Evolutionary conservation across 176 grass and related monocot genomes (phyloP), one percentile per base, ranked within the genome.

Genomic region (Aegilops tauschii): DNA sequence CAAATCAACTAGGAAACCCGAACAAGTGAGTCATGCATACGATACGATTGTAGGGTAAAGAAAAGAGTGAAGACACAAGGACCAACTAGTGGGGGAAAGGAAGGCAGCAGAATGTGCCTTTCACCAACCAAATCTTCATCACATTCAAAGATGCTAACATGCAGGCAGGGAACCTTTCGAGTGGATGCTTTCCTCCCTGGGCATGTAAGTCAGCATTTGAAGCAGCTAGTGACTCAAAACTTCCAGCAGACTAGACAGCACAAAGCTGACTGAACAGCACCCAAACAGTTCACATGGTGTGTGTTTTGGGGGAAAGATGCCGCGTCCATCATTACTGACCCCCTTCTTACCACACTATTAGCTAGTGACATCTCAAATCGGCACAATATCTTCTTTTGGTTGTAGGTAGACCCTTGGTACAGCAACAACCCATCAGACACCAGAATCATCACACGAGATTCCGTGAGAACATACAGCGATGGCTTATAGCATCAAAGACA

Each of bases 101-200:
- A 87, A 82, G n/a, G 64, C 31, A 66, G 29, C 79, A 76, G 21
- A 56, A 44, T 42, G 31, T 32, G 23, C 32, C 25, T 82, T 87
- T 37, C 39, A 82, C 69, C 44, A 59, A 76, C n/a, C 31, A 59
- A 82, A 87, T 68, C 44, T 76, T 82, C 69, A 37, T 66, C 42
- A 44, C 2, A 81, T 87, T 87, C 85, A 74, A 66, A 65, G 21
- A 39, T n/a, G 42, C 42, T 11, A 73, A 63, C n/a, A 59, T 32
- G 61, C 35, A 81, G 39, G 30, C 21, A 44, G 42, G 42, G 3
- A 56, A 82, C 79, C 80, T 87, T 87, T 56, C 12, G 58, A 81
- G 65, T 74, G 50, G 42, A 44, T 44, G 42, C 12, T 18, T 75
- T 74, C 40, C 9, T 81, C 52, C 49, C 23, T 59, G 25, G 27